Conservation (phyloP, 2,329 filamentous ascomycete species). For the Diaporthe sp. region DNA sequence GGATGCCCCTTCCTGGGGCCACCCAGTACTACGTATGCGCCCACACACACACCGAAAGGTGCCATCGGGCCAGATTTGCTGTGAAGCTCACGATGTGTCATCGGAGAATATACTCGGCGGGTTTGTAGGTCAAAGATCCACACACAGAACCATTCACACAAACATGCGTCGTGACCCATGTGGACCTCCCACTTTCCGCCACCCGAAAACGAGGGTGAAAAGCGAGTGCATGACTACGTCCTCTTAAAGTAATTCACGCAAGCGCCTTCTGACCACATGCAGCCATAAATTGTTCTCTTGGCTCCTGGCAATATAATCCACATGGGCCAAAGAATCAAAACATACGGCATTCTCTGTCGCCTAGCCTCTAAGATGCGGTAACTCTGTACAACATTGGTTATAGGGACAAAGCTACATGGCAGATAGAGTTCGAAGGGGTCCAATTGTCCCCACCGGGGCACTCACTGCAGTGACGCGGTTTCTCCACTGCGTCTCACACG, state of each 20-base stretch:
- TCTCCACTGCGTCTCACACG: background rate
- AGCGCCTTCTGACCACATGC: background rate
- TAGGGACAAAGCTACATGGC: too few species aligned
- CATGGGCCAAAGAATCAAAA: too few species aligned
- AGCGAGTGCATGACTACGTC: slow-evolving; percentile 11
- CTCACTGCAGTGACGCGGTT: slow-evolving; percentile 6
- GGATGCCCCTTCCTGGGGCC: too few species aligned
- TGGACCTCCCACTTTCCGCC: slow-evolving; percentile 9
- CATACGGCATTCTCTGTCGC: background rate
- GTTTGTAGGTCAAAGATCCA: background rate
- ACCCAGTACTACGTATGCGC: too few species aligned
- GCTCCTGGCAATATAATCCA: background rate
- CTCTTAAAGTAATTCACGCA: too few species aligned
- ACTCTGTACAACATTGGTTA: background rate
- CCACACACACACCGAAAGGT: background rate
- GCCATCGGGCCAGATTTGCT: background rate
- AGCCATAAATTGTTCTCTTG: background rate
- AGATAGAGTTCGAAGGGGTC: background rate
- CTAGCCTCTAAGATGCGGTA: background rate
- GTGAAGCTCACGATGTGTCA: slow-evolving; percentile 7
- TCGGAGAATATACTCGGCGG: slow-evolving; percentile 18
- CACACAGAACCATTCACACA: background rate
- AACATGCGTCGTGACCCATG: background rate
- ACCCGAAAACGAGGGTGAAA: background rate
- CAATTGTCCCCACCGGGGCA: background rate